Conservation (phyloP, 129 eudicot species). For the Mikania micrantha region DNA sequence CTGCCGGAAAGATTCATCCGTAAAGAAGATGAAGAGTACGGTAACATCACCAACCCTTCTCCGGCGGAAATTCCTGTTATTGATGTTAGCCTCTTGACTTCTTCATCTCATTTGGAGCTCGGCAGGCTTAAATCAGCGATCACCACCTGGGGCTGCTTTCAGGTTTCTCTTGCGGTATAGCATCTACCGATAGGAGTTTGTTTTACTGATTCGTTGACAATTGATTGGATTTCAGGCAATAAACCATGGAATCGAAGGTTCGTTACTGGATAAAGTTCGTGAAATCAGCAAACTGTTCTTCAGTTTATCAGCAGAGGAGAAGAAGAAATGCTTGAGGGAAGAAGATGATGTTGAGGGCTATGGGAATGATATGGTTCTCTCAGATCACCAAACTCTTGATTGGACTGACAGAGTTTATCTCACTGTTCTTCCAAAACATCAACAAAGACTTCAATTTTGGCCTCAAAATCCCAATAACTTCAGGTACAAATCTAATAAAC, state of each 20-base stretch:
- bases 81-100: slow-evolving; percentile 23
- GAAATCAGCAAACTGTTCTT: slow-evolving; percentile 31
- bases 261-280: slow-evolving; percentile 35
- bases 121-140: slow-evolving; percentile 42
- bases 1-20: slow-evolving; percentile 24
- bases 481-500: slow-evolving; percentile 30
- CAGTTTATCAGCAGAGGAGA: slow-evolving; percentile 40
- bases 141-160: slow-evolving; percentile 52
- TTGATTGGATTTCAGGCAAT: slow-evolving; percentile 33
- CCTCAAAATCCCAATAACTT: slow-evolving; percentile 48
- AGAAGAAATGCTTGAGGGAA: slow-evolving; percentile 34
- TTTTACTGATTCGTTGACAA: background rate
- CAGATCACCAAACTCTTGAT: slow-evolving; percentile 49
- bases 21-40: slow-evolving; percentile 16
- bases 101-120: slow-evolving; percentile 31
- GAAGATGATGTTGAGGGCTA: slow-evolving; percentile 50
- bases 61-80: slow-evolving; percentile 12
- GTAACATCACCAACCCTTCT: slow-evolving; percentile 2
- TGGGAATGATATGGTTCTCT: slow-evolving; percentile 49
- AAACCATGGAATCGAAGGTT: slow-evolving; percentile 43
- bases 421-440: slow-evolving; percentile 29
- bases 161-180: background rate
- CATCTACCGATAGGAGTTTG: background rate
- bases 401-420: slow-evolving; percentile 43
- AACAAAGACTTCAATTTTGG: slow-evolving; percentile 41